Percentiles rank a stretch among this genome's conserved stretches.
phyloP scores from a whole-genome alignment of 371 early-diverging fungal genomes.

The Actinomucor elegans region DNA sequence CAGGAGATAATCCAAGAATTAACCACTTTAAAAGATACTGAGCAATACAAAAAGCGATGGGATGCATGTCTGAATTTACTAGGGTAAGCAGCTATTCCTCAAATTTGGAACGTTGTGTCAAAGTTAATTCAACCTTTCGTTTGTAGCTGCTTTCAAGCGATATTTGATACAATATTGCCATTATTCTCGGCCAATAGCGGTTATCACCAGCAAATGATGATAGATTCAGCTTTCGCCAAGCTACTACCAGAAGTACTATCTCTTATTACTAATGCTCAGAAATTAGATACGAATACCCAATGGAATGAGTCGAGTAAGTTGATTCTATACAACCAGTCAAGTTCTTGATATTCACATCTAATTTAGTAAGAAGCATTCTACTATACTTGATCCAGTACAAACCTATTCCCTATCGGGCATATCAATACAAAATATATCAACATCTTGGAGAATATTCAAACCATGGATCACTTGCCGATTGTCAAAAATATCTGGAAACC shows the following conservation, averaged over 20 bases:
- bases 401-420: constrained; percentile 7
- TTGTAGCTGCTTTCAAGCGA: constrained; percentile 17
- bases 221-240: constrained; percentile 17
- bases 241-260: constrained; percentile 24
- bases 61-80: constrained; percentile 22
- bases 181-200: neutral
- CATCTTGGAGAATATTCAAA: constrained; percentile 8
- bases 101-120: too few species aligned
- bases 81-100: constrained; percentile 19
- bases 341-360: too few species aligned
- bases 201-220: neutral
- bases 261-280: constrained; percentile 14
- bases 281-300: neutral
- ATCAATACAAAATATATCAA: constrained; percentile 27
- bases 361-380: constrained; percentile 1
- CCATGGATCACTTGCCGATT: neutral
- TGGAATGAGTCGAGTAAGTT: constrained; percentile 35
- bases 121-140: neutral
- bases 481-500: constrained; percentile 11
- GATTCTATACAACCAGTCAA: too few species aligned
- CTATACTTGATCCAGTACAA: neutral
- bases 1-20: constrained; percentile 10
- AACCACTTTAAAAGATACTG: neutral
- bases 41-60: constrained; percentile 17
- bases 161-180: constrained; percentile 15